Conservation (phyloP, 345 rosid species). For the Salix viminalis region DNA sequence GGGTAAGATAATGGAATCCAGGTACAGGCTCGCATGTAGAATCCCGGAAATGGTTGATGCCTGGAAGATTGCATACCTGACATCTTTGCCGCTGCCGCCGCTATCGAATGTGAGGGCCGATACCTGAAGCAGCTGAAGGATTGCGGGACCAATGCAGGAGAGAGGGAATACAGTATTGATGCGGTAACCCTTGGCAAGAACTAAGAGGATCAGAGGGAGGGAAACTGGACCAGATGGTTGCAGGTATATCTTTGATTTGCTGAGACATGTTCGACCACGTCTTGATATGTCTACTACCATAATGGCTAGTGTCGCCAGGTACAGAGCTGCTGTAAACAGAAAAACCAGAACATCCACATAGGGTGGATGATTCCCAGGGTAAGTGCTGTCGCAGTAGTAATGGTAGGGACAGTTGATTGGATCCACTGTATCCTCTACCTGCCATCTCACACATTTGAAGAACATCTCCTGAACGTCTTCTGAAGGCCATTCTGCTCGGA, state of each 20-base stretch:
- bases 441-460: slow-evolving; percentile 77
- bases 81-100: slow-evolving; percentile 41
- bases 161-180: slow-evolving; percentile 60
- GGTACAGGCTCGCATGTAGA: slow-evolving; percentile 64
- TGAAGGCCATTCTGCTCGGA: slow-evolving; percentile 34
- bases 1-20: slow-evolving; percentile 69
- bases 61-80: slow-evolving; percentile 56
- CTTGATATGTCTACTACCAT: slow-evolving; percentile 37
- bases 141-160: slow-evolving; percentile 56
- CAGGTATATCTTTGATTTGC: slow-evolving; percentile 43
- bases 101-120: slow-evolving; percentile 56
- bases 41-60: slow-evolving; percentile 79
- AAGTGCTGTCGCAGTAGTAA: slow-evolving; percentile 69
- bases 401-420: slow-evolving; percentile 73
- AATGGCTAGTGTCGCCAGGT: slow-evolving; percentile 38
- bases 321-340: slow-evolving; percentile 40
- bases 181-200: slow-evolving; percentile 62
- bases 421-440: slow-evolving; percentile 74
- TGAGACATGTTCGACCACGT: slow-evolving; percentile 19
- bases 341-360: slow-evolving; percentile 43
- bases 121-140: slow-evolving; percentile 53
- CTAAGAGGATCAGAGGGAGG: slow-evolving; percentile 56
- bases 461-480: slow-evolving; percentile 43
- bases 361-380: slow-evolving; percentile 51
- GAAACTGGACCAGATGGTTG: slow-evolving; percentile 68